Percentiles rank a stretch among this genome's conserved stretches.
These are phyloP conservation scores for sorghum (Sorghum bicolor) DNA, from an alignment of 176 grass and related monocot species.

Conservation along the genomic window Sorghum_bicolor_NCBIv3 NC_012870.2:8896501-8897000, in stretches of 20 bases:
- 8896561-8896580: slow-evolving; percentile 75
- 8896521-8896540: slow-evolving; percentile 95
- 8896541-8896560: slow-evolving; percentile 96
- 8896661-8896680: neutral
- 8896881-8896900: slow-evolving; percentile 71
- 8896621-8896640: slow-evolving; percentile 91
- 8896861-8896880: slow-evolving; percentile 88
- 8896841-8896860: slow-evolving; percentile 90
- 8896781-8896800: slow-evolving; percentile 99
- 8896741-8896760: slow-evolving; percentile 5
- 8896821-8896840: slow-evolving; percentile 89
- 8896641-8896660: slow-evolving; percentile 67
- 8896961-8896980: neutral
- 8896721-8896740: neutral
- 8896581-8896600: slow-evolving; percentile 80
- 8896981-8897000: neutral
- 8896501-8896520: slow-evolving; percentile 87
- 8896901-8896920: slow-evolving; percentile 56
- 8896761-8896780: neutral
- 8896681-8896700: neutral
- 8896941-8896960: neutral
- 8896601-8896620: slow-evolving; percentile 89
- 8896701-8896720: neutral
- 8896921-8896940: neutral
- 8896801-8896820: slow-evolving; percentile 92